A percentile compares a stretch with the other conserved stretches of the same genome.
Evolutionary conservation across 139 green algal species (phyloP).

Genomic region (Ostreobium quekettii): DNA sequence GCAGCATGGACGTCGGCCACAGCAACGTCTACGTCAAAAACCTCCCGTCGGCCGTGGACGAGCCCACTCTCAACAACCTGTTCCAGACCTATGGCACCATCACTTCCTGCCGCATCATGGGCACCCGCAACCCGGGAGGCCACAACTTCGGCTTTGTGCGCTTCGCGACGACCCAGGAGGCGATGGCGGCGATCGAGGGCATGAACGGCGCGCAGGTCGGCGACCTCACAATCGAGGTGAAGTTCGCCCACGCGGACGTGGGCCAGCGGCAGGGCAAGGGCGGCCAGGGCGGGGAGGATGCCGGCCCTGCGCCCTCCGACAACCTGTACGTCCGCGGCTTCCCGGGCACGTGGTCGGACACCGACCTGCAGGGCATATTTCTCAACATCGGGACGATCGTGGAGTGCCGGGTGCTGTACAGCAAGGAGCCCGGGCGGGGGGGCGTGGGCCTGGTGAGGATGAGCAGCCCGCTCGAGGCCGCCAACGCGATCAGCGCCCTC

Average conservation of each 20-base stretch:
- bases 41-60: background rate
- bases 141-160: conserved; percentile 6
- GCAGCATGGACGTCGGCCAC: too few species aligned
- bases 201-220: conserved; percentile 2
- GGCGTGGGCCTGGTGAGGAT: conserved; percentile 9
- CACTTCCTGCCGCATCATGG: background rate
- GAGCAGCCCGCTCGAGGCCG: background rate
- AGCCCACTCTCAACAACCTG: background rate
- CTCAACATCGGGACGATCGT: background rate
- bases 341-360: background rate
- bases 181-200: background rate
- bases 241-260: background rate
- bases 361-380: conserved; percentile 4
- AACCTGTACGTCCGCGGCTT: conserved; percentile 15
- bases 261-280: background rate
- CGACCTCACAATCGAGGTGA: background rate
- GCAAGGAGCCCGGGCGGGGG: background rate
- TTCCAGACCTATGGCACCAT: conserved; percentile 5
- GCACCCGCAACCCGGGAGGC: background rate
- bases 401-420: background rate
- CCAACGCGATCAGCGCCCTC: background rate
- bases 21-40: conserved; percentile 11
- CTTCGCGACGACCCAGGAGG: background rate
- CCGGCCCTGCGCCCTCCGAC: background rate
- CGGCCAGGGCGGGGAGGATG: background rate